A percentile compares a stretch with the other conserved stretches of the same genome.
Evolutionary conservation across 78 protist species (phyloP).

Genomic region (Anaeramoeba ignava): DNA sequence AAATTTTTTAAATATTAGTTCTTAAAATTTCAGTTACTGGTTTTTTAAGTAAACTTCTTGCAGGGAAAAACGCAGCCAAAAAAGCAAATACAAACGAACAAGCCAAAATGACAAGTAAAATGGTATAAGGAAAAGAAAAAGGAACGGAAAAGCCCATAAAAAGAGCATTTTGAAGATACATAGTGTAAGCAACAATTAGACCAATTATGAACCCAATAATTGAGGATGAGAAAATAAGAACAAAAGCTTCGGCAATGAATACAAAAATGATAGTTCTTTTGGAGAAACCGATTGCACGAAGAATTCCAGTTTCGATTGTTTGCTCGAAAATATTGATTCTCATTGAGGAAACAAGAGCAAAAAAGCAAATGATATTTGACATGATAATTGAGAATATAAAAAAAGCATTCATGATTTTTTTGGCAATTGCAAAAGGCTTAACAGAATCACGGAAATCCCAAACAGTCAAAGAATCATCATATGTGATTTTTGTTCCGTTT

Average conservation of each 20-base stretch:
- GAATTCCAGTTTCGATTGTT: constrained; percentile 72
- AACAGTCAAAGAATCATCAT: neutral
- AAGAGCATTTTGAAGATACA: constrained; percentile 48
- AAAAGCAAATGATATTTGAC: constrained; percentile 65
- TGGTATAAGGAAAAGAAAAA: constrained; percentile 51
- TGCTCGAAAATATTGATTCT: constrained; percentile 63
- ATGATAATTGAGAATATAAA: constrained; percentile 55
- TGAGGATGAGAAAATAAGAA: constrained; percentile 63
- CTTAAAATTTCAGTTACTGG: no score
- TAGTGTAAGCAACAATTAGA: constrained; percentile 26
- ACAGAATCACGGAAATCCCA: neutral
- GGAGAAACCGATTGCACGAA: constrained; percentile 54
- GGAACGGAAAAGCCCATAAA: constrained; percentile 68
- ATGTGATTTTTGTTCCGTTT: neutral
- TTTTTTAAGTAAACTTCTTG: neutral
- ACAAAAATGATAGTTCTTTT: neutral
- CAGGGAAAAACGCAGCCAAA: constrained; percentile 14
- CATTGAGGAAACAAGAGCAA: constrained; percentile 52
- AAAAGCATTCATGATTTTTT: constrained; percentile 38
- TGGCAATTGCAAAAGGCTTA: constrained; percentile 14
- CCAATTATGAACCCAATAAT: constrained; percentile 61
- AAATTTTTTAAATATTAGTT: no score
- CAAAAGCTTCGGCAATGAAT: constrained; percentile 72
- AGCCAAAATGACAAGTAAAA: constrained; percentile 26
- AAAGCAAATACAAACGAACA: constrained; percentile 19